Evolutionary conservation across 1,284 basidiomycete genomes (phyloP).

Genomic region (Coniophora puteana): DNA sequence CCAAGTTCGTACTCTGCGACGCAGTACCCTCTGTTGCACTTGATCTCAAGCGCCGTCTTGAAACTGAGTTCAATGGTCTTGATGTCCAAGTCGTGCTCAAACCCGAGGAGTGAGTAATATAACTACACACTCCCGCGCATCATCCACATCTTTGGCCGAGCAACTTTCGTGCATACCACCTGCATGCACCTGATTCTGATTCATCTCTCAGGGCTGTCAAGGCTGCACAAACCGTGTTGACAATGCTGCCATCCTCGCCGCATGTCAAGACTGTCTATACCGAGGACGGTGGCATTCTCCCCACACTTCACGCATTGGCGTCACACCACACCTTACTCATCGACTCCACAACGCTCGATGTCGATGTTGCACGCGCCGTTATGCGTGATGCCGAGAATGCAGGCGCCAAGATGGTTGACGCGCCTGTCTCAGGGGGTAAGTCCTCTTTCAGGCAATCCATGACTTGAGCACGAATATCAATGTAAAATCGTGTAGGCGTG

Average conservation of each 20-base stretch:
- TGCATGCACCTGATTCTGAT: too few relatives aligned
- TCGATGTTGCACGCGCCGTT: conserved; percentile 66
- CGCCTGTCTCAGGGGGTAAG: conserved; percentile 87
- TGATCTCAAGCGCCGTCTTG: conserved; percentile 54
- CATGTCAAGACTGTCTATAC: conserved; percentile 75
- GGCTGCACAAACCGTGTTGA: conserved; percentile 67
- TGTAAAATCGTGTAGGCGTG: conserved; percentile 47
- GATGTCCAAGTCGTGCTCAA: conserved; percentile 52
- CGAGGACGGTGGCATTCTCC: conserved; percentile 53
- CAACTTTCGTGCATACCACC: conserved; percentile 2
- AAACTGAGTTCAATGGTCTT: conserved; percentile 51
- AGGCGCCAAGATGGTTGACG: conserved; percentile 83
- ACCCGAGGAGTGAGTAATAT: conserved; percentile 62
- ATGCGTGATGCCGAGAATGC: conserved; percentile 47
- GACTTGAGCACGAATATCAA: conserved; percentile 4
- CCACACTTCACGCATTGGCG: conserved; percentile 46
- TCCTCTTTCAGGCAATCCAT: conserved; percentile 9
- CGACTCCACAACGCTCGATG: conserved; percentile 87
- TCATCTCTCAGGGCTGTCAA: conserved; percentile 48
- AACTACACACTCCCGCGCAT: conserved; percentile 4
- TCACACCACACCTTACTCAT: conserved; percentile 63
- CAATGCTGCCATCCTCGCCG: conserved; percentile 86
- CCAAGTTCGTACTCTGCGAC: conserved; percentile 75
- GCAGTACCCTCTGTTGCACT: conserved; percentile 58
- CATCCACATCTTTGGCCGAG: not conserved